Evolutionary conservation across 768 basidiomycete species (phyloP).

Genomic region (Tylopilus cervinicoccineus): DNA sequence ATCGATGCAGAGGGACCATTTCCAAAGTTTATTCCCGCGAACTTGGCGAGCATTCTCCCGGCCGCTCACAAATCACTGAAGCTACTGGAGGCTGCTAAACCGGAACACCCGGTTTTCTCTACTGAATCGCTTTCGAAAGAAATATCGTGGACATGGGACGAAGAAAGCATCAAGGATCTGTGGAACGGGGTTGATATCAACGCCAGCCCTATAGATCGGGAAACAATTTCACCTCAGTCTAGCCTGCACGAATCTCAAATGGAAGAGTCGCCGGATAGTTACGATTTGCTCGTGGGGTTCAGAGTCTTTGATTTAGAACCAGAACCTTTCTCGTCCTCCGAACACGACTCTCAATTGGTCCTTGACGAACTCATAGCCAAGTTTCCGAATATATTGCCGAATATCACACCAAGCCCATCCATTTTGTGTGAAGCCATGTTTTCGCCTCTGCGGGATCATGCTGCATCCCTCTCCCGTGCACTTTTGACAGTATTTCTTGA

Average conservation of each 20-base stretch:
- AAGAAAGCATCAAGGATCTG: constrained; percentile 8
- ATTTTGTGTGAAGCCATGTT: constrained; percentile 64
- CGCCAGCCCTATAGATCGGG: not conserved
- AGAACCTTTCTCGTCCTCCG: constrained; percentile 34
- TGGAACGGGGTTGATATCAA: constrained; percentile 6
- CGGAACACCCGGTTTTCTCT: constrained; percentile 60
- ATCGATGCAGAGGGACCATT: constrained; percentile 41
- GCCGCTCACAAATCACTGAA: constrained; percentile 67
- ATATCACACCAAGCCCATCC: constrained; percentile 58
- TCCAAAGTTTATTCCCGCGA: constrained; percentile 60
- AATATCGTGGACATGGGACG: constrained; percentile 46
- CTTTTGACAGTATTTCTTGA: constrained; percentile 66
- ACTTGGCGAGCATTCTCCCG: constrained; percentile 49
- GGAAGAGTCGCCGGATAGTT: constrained; percentile 5
- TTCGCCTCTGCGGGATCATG: constrained; percentile 55
- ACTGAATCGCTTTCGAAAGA: constrained; percentile 30
- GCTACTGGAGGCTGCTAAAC: constrained; percentile 59
- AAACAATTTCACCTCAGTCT: not conserved
- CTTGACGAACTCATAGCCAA: constrained; percentile 47
- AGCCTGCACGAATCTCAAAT: not conserved
- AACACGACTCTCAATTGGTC: constrained; percentile 15
- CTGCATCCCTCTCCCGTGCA: constrained; percentile 59
- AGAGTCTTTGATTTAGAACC: constrained; percentile 66
- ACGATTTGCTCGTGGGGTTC: constrained; percentile 44
- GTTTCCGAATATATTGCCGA: constrained; percentile 60